Percentiles rank a stretch among this genome's conserved stretches.
Conservation (phyloP, 148 eudicot genomes). For the Persicaria tinctoria region DNA sequence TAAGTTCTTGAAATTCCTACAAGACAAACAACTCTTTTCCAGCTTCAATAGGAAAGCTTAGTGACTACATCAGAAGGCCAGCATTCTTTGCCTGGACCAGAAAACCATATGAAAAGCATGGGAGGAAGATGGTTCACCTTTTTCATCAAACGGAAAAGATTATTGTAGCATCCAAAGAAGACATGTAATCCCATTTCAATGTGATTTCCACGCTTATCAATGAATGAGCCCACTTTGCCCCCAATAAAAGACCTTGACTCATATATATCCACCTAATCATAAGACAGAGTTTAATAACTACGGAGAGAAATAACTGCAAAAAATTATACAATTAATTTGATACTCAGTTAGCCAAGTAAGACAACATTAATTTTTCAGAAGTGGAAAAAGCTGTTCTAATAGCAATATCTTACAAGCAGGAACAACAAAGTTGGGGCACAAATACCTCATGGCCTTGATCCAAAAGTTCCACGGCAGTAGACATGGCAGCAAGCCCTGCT, state of each 20-base stretch:
- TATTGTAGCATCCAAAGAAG: slow-evolving; percentile 96
- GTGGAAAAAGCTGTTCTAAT: background rate
- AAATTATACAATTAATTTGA: background rate
- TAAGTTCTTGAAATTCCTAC: slow-evolving; percentile 1
- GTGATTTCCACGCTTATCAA: slow-evolving; percentile 89
- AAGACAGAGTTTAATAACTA: background rate
- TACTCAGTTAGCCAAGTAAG: background rate
- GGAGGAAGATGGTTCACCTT: slow-evolving; percentile 48
- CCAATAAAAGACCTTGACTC: slow-evolving; percentile 96
- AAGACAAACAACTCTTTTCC: background rate
- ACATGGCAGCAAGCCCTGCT: slow-evolving; percentile 99
- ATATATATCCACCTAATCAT: slow-evolving; percentile 78
- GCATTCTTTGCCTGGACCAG: background rate
- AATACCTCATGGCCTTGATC: slow-evolving; percentile 98
- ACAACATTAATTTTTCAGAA: background rate
- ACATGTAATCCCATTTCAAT: slow-evolving; percentile 98
- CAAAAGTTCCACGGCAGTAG: slow-evolving; percentile 97
- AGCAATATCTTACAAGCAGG: background rate
- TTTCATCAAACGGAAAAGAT: slow-evolving; percentile 89
- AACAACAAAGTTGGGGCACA: background rate
- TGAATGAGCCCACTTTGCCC: slow-evolving; percentile 96
- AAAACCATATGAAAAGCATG: slow-evolving; percentile 1
- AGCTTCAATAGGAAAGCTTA: background rate
- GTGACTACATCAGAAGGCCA: background rate
- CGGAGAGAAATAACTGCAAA: background rate